Evolutionary conservation across 75 land plant species (phyloP), one percentile per base, ranked within the genome.

Genomic region (Pinus taeda): DNA sequence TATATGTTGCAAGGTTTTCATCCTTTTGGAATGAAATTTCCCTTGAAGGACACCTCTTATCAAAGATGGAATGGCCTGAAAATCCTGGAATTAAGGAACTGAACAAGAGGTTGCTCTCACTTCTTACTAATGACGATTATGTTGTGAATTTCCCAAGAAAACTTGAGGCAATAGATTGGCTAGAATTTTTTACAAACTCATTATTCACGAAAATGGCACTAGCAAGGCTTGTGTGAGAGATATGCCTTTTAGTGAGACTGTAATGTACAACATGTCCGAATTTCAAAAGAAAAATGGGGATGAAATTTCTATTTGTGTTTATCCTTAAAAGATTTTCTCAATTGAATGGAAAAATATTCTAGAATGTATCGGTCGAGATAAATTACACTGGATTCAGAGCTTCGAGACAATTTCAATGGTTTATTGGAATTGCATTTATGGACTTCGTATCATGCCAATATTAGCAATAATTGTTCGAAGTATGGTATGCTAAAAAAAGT

Each of bases 401-500:
- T 89, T 29, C 79, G 82, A 70, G 81, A 83, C 33, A 86, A 82
- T 62, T 24, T 80, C 3, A 76, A 77, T 56, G 89, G 83, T 79
- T 49, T 80, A 14, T 76, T 94, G 83, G 93, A 94, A 67, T 80
- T 94, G 57, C 82, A 95, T 8, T 87, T 92, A 76, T 94, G 97
- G 97, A 93, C 81, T 42, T 92, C 97, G 39, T 94, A 94, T 76
- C 85, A 95, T 37, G 97, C 95, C 9, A 81, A 94, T 95, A 57
- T 81, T 94, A 58, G 95, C 97, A 57, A 80, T 95, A 76, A 94
- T 92, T 82, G 99, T 96, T 67, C 92, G 99, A 82, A 95, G 99
- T 57, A 94, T 94, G 97, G 90, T 96, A 95, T 96, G 92, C 75
- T 96, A 96, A 53, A 93, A 93, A 82, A 92, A 89, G 62, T 95